Conservation (phyloP, 106 monocot genomes). For the Narthecium ossifragum region DNA sequence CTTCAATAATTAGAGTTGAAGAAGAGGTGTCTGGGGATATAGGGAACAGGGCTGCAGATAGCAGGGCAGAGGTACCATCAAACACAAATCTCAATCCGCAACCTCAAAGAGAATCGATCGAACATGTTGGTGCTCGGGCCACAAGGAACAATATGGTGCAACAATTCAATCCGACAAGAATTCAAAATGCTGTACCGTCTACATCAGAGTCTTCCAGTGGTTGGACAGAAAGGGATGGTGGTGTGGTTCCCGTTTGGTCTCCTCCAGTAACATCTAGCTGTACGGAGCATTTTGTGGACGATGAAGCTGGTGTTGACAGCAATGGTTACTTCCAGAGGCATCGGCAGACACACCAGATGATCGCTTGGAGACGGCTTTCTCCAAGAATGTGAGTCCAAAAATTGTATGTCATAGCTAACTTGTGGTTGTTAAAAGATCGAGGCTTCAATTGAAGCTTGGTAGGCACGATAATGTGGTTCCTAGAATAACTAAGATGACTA, state of each 20-base stretch:
- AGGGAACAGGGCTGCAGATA: slow-evolving; percentile 20
- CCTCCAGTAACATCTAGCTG: slow-evolving; percentile 47
- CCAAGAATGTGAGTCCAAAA: slow-evolving; percentile 51
- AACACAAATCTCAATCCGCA: slow-evolving; percentile 31
- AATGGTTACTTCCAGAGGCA: slow-evolving; percentile 46
- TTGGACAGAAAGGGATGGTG: slow-evolving; percentile 67
- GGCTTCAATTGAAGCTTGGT: too few species aligned
- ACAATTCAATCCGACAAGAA: slow-evolving; percentile 1
- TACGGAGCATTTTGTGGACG: slow-evolving; percentile 39
- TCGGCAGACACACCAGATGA: slow-evolving; percentile 41
- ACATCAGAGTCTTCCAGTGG: slow-evolving; percentile 50
- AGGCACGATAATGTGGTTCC: too few species aligned
- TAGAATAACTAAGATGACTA: too few species aligned
- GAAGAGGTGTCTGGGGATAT: slow-evolving; percentile 38
- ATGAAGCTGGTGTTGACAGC: slow-evolving; percentile 33
- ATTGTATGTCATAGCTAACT: too few species aligned
- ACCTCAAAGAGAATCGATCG: slow-evolving; percentile 9
- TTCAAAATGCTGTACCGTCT: slow-evolving; percentile 11
- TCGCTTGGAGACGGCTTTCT: slow-evolving; percentile 84
- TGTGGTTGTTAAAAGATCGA: too few species aligned
- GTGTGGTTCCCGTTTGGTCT: slow-evolving; percentile 87
- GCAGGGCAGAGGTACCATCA: slow-evolving; percentile 73
- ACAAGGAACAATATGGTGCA: slow-evolving; percentile 17
- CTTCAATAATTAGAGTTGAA: slow-evolving; percentile 51
- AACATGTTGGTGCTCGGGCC: slow-evolving; percentile 5